Conservation (phyloP, 352 stramenopile species). For the Phytophthora pluvialis region DNA sequence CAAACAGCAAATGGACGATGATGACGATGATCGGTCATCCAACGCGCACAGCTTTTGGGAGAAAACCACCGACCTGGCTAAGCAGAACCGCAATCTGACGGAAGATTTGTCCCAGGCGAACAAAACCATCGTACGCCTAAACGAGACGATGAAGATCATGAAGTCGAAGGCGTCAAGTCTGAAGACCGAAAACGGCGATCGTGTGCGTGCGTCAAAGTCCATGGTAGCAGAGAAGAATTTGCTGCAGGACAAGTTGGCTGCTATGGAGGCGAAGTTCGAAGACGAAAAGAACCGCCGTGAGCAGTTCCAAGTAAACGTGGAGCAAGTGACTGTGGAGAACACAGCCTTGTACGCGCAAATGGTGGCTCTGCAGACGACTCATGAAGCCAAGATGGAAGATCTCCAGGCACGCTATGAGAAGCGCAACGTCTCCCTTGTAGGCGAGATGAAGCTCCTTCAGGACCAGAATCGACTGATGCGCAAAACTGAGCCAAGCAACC, state of each 20-base stretch:
- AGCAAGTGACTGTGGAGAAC: conserved; percentile 88
- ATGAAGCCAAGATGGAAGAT: conserved; percentile 87
- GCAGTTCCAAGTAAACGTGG: conserved; percentile 88
- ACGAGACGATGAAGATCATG: conserved; percentile 69
- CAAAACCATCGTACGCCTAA: conserved; percentile 70
- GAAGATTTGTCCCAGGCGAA: conserved; percentile 73
- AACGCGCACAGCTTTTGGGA: conserved; percentile 84
- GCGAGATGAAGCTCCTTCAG: conserved; percentile 81
- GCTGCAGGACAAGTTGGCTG: conserved; percentile 64
- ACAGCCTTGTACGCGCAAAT: conserved; percentile 88
- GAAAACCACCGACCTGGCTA: conserved; percentile 86
- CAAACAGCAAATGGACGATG: conserved; percentile 70
- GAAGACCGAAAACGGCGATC: conserved; percentile 58
- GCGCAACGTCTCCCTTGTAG: conserved; percentile 67
- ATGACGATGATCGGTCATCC: conserved; percentile 76
- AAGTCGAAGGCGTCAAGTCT: conserved; percentile 57
- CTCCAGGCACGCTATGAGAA: conserved; percentile 71
- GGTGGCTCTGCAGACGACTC: conserved; percentile 81
- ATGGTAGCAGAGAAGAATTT: conserved; percentile 82
- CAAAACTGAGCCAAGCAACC: conserved; percentile 38
- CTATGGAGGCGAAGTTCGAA: conserved; percentile 77
- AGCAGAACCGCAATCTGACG: conserved; percentile 76
- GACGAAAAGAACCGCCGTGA: conserved; percentile 83
- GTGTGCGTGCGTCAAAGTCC: conserved; percentile 63
- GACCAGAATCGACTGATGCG: conserved; percentile 81